Conservation (phyloP, 345 rosid species). For the Eucalyptus lansdowneana region DNA sequence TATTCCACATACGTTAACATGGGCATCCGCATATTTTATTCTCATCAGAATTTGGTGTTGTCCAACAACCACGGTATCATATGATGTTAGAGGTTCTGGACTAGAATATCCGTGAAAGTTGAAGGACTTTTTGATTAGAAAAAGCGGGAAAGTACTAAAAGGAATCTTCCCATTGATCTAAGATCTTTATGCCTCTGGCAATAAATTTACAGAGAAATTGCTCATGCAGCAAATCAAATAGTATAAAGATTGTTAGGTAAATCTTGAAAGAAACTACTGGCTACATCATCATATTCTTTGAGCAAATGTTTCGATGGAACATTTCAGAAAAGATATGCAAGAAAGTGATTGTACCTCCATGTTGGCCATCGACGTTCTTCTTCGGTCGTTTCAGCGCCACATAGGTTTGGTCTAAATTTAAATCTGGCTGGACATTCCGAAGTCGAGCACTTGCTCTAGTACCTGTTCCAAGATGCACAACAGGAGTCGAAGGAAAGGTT, state of each 20-base stretch:
- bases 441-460: constrained; percentile 93
- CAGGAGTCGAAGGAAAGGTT: constrained; percentile 52
- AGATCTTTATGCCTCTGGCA: background rate
- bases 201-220: background rate
- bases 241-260: background rate
- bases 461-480: constrained; percentile 62
- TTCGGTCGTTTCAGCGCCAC: constrained; percentile 76
- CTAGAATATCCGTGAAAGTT: background rate
- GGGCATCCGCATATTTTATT: background rate
- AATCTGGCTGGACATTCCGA: constrained; percentile 84
- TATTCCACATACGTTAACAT: background rate
- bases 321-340: background rate
- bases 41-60: background rate
- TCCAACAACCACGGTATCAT: background rate
- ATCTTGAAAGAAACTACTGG: background rate
- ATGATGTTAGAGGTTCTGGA: background rate
- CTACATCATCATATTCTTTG: background rate
- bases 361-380: constrained; percentile 39
- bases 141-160: background rate
- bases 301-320: background rate
- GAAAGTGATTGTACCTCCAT: constrained; percentile 35
- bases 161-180: background rate
- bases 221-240: background rate
- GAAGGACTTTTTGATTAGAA: background rate
- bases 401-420: constrained; percentile 57